A percentile compares a stretch with the other conserved stretches of the same genome.
Conservation (phyloP, 164 flowering plant genomes). For the Vitis rupestris region DNA sequence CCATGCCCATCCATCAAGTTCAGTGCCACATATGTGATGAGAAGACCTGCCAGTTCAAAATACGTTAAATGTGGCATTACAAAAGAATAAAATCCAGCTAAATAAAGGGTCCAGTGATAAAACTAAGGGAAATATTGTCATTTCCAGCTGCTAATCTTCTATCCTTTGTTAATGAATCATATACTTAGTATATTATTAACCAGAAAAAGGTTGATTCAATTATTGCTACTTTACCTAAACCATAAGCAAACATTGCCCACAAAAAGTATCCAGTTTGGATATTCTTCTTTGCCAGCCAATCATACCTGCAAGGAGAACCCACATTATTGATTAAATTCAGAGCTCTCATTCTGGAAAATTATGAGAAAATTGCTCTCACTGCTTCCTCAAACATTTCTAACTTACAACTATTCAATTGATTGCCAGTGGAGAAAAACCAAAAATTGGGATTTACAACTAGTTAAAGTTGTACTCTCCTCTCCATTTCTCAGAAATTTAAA, state of each 20-base stretch:
- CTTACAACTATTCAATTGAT: background rate
- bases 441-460: too few relatives aligned
- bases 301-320: constrained; percentile 31
- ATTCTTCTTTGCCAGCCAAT: constrained; percentile 46
- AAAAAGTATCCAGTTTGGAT: constrained; percentile 47
- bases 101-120: too few relatives aligned
- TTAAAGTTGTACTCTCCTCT: too few relatives aligned
- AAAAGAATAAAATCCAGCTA: too few relatives aligned
- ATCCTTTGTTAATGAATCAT: too few relatives aligned
- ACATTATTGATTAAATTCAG: background rate
- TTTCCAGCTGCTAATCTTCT: too few relatives aligned
- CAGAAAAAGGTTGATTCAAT: background rate
- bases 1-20: constrained; percentile 98
- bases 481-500: too few relatives aligned
- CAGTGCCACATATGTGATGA: constrained; percentile 79
- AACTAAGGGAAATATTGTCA: too few relatives aligned
- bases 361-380: too few relatives aligned
- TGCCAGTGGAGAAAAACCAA: background rate
- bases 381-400: too few relatives aligned
- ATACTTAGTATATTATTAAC: too few relatives aligned
- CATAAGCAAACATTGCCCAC: constrained; percentile 52
- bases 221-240: constrained; percentile 32
- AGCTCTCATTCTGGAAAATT: too few relatives aligned
- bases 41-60: constrained; percentile 57
- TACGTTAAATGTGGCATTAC: background rate